Evolutionary conservation across 352 stramenopile species (phyloP).

Genomic region (Poterioochromonas sp.): DNA sequence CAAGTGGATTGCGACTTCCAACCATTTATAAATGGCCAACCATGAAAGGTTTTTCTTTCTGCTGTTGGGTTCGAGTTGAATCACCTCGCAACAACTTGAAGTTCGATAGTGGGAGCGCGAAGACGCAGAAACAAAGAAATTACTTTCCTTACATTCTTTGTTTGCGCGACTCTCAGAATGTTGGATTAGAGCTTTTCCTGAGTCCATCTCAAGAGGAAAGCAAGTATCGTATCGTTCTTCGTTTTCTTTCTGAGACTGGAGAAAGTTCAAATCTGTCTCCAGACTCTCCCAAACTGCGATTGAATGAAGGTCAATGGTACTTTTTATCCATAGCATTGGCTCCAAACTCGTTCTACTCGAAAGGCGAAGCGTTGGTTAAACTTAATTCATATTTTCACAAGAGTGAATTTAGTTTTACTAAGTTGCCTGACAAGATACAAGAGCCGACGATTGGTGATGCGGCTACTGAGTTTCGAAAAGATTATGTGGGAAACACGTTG

Average conservation of each 20-base stretch:
- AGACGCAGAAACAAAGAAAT: neutral
- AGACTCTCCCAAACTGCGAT: neutral
- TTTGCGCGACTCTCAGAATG: neutral
- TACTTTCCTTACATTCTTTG: neutral
- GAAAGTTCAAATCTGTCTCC: neutral
- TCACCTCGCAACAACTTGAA: conserved; percentile 7
- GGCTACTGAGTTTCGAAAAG: neutral
- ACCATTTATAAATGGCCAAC: conserved; percentile 40
- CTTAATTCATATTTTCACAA: neutral
- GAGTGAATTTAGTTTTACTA: neutral
- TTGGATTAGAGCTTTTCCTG: neutral
- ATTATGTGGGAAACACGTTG: neutral
- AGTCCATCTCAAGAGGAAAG: neutral
- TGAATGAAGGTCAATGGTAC: conserved; percentile 20
- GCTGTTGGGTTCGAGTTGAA: conserved; percentile 39
- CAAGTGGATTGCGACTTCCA: conserved; percentile 38
- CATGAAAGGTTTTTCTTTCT: conserved; percentile 42
- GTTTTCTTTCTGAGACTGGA: neutral
- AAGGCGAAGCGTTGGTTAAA: neutral
- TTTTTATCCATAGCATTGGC: neutral
- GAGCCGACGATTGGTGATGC: conserved; percentile 5
- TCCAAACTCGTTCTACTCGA: neutral
- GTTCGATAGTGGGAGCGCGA: neutral
- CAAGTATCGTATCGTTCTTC: neutral
- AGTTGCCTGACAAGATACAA: neutral